Conservation (phyloP, 345 rosid genomes). For the Populus ilicifolia region DNA sequence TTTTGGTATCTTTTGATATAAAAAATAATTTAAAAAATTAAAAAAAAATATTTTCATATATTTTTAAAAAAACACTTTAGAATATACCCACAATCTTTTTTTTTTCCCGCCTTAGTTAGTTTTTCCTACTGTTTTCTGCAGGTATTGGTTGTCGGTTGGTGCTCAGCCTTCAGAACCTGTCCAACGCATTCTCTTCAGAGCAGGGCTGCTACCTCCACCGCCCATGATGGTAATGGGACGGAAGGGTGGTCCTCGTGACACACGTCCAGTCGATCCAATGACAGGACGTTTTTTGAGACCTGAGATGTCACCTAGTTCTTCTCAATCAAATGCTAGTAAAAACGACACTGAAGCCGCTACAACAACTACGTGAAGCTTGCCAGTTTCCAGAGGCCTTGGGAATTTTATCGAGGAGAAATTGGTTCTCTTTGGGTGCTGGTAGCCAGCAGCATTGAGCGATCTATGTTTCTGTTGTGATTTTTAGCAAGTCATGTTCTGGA, state of each 20-base stretch:
- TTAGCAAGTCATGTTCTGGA: background rate
- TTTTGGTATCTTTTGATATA: too few relatives aligned
- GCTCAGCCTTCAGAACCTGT: conserved; percentile 92
- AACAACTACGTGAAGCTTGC: conserved; percentile 3
- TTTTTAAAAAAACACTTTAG: too few relatives aligned
- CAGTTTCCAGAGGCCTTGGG: background rate
- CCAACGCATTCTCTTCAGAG: conserved; percentile 70
- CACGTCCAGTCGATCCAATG: conserved; percentile 72
- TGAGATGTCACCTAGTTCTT: conserved; percentile 29
- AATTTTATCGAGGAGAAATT: background rate
- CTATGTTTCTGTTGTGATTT: background rate
- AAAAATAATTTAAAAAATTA: too few relatives aligned
- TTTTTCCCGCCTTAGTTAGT: background rate
- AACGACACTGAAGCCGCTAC: conserved; percentile 1
- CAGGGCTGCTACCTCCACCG: conserved; percentile 85
- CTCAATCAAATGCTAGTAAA: conserved; percentile 9
- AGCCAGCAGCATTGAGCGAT: background rate
- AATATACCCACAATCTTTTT: background rate
- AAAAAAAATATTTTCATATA: too few relatives aligned
- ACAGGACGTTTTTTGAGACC: conserved; percentile 52
- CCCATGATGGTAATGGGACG: conserved; percentile 84
- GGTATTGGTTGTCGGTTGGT: conserved; percentile 96
- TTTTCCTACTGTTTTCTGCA: conserved; percentile 16
- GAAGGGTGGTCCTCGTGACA: conserved; percentile 72
- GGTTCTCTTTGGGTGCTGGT: background rate